Evolutionary conservation across 805 yeast genomes (phyloP).

Genomic region (Suhomyces prunicola): DNA sequence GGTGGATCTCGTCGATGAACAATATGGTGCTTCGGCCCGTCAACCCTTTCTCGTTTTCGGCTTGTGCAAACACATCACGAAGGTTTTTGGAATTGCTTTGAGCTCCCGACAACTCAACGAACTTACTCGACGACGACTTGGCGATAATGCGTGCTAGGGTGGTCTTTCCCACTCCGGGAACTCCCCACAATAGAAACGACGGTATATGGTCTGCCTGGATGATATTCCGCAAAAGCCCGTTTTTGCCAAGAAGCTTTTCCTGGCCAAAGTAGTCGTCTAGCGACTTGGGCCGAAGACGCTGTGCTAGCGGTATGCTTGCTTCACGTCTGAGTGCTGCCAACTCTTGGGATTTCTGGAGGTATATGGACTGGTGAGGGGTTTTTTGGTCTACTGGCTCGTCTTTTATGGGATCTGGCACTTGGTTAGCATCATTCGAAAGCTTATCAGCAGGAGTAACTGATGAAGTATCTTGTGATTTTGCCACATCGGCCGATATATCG

Average conservation of each 20-base stretch:
- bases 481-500: background rate
- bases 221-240: conserved; percentile 36
- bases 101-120: conserved; percentile 41
- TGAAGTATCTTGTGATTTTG: background rate
- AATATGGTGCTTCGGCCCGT: conserved; percentile 33
- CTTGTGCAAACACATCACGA: conserved; percentile 33
- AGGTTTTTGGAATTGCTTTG: conserved; percentile 35
- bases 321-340: conserved; percentile 14
- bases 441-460: background rate
- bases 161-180: conserved; percentile 46
- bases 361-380: background rate
- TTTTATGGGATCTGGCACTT: background rate
- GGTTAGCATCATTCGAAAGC: background rate
- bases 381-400: background rate
- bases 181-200: conserved; percentile 43
- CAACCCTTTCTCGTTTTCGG: conserved; percentile 33
- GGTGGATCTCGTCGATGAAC: conserved; percentile 43
- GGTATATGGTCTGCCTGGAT: conserved; percentile 34
- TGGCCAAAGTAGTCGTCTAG: conserved; percentile 42
- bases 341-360: conserved; percentile 6
- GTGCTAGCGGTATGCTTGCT: conserved; percentile 35
- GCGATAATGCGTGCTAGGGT: conserved; percentile 41
- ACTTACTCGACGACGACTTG: conserved; percentile 25
- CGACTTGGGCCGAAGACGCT: conserved; percentile 36
- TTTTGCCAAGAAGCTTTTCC: conserved; percentile 36